Evolutionary conservation across 306 rosid genomes (phyloP).

Genomic region (Herpetospermum pedunculosum): DNA sequence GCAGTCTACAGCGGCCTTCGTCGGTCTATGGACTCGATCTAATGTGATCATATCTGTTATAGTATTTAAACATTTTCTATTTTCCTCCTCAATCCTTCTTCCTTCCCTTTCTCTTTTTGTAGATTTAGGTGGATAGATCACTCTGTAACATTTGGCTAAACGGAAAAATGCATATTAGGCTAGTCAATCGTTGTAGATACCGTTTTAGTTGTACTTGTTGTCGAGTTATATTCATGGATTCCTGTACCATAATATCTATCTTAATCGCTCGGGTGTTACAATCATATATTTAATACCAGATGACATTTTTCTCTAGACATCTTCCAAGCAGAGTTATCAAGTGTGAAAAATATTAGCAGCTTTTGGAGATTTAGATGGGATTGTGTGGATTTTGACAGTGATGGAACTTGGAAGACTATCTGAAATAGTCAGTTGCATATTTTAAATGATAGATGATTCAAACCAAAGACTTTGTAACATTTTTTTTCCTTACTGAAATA

Average conservation of each 20-base stretch:
- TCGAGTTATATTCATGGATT: slow-evolving; percentile 1
- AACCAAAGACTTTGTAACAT: no score
- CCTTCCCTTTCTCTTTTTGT: background rate
- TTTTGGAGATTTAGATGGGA: background rate
- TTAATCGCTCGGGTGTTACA: background rate
- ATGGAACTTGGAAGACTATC: background rate
- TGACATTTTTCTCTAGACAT: background rate
- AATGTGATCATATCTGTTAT: background rate
- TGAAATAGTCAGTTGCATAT: background rate
- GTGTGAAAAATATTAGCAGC: background rate
- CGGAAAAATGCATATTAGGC: background rate
- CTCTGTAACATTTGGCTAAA: background rate
- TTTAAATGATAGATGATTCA: background rate
- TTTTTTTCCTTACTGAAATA: no score
- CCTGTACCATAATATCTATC: background rate
- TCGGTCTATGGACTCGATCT: slow-evolving; percentile 29
- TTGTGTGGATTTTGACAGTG: background rate
- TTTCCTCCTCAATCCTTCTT: background rate
- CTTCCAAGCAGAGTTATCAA: background rate
- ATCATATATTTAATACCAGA: background rate
- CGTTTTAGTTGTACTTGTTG: background rate
- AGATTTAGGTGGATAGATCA: background rate
- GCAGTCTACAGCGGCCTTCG: slow-evolving; percentile 67
- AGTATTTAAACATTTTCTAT: background rate
- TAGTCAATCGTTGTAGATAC: background rate